A percentile compares a stretch with the other conserved stretches of the same genome.
Evolutionary conservation across 139 green algal species (phyloP).

Genomic region (Picochlorum costavermella): DNA sequence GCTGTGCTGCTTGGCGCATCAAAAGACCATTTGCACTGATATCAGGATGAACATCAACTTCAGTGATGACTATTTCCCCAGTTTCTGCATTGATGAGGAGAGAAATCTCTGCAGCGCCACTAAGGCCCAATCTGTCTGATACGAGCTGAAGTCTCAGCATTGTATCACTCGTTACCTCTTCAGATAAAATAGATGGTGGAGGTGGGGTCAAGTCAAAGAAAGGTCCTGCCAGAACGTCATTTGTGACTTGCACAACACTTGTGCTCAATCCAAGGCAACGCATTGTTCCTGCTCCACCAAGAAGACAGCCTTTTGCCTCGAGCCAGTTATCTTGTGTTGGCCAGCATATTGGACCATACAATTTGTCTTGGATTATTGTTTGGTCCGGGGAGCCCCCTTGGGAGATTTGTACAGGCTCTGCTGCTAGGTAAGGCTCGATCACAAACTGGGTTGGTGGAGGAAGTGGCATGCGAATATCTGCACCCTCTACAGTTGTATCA

Average conservation of each 20-base stretch:
- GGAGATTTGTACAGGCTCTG: background rate
- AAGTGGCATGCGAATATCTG: conserved; percentile 20
- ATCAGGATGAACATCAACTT: conserved; percentile 36
- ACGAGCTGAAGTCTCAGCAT: conserved; percentile 32
- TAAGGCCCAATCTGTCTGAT: conserved; percentile 42
- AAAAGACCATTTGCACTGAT: conserved; percentile 10
- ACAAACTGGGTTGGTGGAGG: conserved; percentile 24
- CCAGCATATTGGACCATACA: conserved; percentile 7
- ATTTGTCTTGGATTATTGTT: background rate
- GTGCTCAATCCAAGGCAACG: conserved; percentile 19
- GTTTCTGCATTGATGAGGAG: conserved; percentile 55
- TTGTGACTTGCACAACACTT: background rate
- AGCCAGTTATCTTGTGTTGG: conserved; percentile 16
- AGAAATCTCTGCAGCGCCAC: conserved; percentile 50
- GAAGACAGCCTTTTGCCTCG: conserved; percentile 13
- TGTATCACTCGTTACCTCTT: background rate
- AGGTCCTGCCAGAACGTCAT: background rate
- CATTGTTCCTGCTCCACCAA: conserved; percentile 19
- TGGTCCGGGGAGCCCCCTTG: background rate
- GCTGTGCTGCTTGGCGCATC: conserved; percentile 1
- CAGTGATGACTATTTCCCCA: conserved; percentile 57
- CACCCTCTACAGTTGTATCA: background rate
- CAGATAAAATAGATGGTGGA: background rate
- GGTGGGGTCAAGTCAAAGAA: background rate
- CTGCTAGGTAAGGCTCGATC: conserved; percentile 17